Base-by-base conservation (phyloP, 805 yeast genomes). In the Nakazawaea anatomiae region DNA sequence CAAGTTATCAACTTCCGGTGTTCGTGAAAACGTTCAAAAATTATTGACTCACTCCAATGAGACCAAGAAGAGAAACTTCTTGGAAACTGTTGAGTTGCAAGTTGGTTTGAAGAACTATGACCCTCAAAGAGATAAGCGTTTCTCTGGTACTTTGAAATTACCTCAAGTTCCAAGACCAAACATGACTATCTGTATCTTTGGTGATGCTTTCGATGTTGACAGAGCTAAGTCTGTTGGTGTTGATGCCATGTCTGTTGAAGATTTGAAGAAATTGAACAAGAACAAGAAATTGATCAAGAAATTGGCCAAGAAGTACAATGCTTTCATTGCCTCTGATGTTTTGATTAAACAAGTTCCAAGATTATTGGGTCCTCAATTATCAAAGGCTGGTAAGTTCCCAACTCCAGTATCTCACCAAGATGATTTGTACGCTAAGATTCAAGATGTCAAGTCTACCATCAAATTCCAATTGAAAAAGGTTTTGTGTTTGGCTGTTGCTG, bases 301-400 rank as follows among this genome's bases (percentile, higher is more conserved):
- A 83, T 86, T 94, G 74, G 97, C 99, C 66, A 95, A 94, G 96
- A 94, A 94, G 85, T 94, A 94, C 95, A 90, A 89, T 75, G 97
- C 99, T 67, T 94, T 94, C 86, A 77, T 94, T 73, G 98, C 99
- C 77, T 94, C 99, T 63, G 99, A 94, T 78, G 96, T 88, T 63
- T 88, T 94, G 77, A 94, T 94, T 77, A 94, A 94, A 85, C 99
- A 94, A 83, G 96, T 94, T 74, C 99, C 99, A 80, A 94, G 99
- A 87, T 85, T 94, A 74, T 85, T 94, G 74, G 99, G 99, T 82
- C 99, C 99, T 76, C 97, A 92, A 78, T 89, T 94, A 73, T 94
- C 99, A 66, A 94, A 94, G 88, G 98, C 97, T 73, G 99, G 99
- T 87, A 94, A 94, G 92, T 94, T 94, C 97, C 99, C 99, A 78